These are phyloP conservation scores for Pythium pyrilobum DNA, from an alignment of 352 stramenopile genomes.

Conservation along the genomic window DNA sequence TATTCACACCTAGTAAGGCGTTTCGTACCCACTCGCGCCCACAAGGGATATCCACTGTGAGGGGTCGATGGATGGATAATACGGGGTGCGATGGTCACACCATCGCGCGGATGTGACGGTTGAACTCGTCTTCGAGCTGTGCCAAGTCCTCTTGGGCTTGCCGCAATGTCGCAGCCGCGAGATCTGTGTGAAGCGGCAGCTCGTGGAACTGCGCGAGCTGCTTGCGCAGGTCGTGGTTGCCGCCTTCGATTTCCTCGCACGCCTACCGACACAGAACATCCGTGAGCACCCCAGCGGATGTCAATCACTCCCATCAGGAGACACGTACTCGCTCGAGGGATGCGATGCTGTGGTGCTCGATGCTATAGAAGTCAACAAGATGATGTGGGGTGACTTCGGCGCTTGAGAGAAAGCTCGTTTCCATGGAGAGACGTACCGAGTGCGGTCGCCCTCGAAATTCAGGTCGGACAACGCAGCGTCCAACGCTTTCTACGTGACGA, in stretches of 20 bases:
- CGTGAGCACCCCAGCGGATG: too few relatives aligned
- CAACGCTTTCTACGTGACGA: slow-evolving; percentile 21
- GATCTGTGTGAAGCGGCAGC: slow-evolving; percentile 32
- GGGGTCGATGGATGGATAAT: too few relatives aligned
- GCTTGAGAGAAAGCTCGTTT: too few relatives aligned
- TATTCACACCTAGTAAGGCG: too few relatives aligned
- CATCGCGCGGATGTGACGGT: slow-evolving; percentile 42
- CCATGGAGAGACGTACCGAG: slow-evolving; percentile 10
- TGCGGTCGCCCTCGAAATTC: slow-evolving; percentile 14
- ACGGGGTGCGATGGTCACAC: slow-evolving; percentile 6
- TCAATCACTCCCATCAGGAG: too few relatives aligned
- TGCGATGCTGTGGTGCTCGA: slow-evolving; percentile 28
- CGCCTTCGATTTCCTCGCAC: slow-evolving; percentile 26
- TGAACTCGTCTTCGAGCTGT: slow-evolving; percentile 44
- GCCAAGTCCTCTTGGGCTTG: slow-evolving; percentile 30
- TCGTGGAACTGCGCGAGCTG: slow-evolving; percentile 33
- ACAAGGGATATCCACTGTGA: too few relatives aligned
- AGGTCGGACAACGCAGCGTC: slow-evolving; percentile 18
- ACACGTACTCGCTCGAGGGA: slow-evolving; percentile 22
- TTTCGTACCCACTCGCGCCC: too few relatives aligned
- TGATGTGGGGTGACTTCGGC: too few relatives aligned
- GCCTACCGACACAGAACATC: slow-evolving; percentile 11
- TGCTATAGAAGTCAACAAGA: slow-evolving; percentile 13
- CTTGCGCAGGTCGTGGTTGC: slow-evolving; percentile 23
- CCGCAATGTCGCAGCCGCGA: slow-evolving; percentile 27